Conservation (phyloP, 768 basidiomycete species). For the Mycena venus region DNA sequence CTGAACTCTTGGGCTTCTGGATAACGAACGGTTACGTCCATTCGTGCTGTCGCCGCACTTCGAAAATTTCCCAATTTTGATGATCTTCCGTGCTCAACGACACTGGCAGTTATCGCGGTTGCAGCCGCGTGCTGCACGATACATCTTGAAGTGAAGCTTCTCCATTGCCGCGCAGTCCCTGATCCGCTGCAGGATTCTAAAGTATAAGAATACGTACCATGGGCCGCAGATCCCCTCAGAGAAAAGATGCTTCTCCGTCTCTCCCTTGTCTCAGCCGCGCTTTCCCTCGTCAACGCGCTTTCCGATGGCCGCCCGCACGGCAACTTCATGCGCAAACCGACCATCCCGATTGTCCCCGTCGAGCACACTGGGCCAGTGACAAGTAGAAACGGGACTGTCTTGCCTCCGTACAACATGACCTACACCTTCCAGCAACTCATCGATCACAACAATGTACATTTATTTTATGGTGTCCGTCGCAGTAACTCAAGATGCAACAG, state of each 20-base stretch:
- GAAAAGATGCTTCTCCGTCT: conserved; percentile 27
- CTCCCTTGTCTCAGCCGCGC: conserved; percentile 17
- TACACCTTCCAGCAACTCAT: conserved; percentile 73
- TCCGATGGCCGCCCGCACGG: conserved; percentile 58
- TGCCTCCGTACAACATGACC: conserved; percentile 59
- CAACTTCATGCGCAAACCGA: conserved; percentile 56
- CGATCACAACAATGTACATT: conserved; percentile 56
- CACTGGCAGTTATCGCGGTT: conserved; percentile 4
- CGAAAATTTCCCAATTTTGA: neutral
- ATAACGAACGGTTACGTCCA: neutral
- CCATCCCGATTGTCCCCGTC: conserved; percentile 49
- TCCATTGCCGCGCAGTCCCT: neutral
- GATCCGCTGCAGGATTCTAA: conserved; percentile 17
- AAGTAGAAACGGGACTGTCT: conserved; percentile 56
- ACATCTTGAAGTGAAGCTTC: neutral
- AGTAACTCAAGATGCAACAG: conserved; percentile 30
- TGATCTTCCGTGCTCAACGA: neutral
- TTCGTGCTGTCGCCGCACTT: neutral
- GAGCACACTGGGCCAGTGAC: conserved; percentile 51
- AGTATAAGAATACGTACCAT: conserved; percentile 22
- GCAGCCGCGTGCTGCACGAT: neutral
- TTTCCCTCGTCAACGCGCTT: conserved; percentile 39
- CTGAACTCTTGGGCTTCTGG: neutral
- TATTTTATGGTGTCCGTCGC: neutral
- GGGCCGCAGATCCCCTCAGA: neutral